Conservation (phyloP, 2,329 filamentous ascomycete genomes). For the Beauveria medogensis region DNA sequence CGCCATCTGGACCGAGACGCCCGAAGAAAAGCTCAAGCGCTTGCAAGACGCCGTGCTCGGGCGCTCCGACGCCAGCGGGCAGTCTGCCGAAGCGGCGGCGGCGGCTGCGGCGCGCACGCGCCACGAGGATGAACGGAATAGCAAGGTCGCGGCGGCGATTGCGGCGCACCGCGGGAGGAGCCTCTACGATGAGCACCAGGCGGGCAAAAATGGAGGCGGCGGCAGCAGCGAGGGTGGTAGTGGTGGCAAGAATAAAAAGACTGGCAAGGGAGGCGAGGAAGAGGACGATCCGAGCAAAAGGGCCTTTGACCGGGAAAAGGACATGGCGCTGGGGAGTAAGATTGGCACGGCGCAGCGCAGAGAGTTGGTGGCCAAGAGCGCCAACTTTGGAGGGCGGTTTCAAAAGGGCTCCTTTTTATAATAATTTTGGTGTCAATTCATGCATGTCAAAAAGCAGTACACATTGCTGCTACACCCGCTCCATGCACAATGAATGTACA, state of each 20-base stretch:
- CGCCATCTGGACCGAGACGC: conserved; percentile 85
- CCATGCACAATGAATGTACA: neutral
- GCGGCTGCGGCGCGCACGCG: conserved; percentile 33
- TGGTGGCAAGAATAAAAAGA: conserved; percentile 11
- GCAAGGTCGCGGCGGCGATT: conserved; percentile 39
- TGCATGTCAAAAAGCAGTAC: neutral
- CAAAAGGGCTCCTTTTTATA: conserved; percentile 62
- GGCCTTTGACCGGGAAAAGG: conserved; percentile 86
- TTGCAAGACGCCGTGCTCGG: conserved; percentile 78
- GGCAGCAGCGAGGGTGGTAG: conserved; percentile 7
- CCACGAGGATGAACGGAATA: conserved; percentile 49
- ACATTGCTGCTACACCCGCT: no score
- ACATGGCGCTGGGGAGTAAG: conserved; percentile 70
- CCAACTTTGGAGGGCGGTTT: conserved; percentile 76
- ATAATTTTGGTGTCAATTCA: neutral
- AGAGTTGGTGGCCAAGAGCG: conserved; percentile 71
- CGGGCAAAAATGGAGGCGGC: conserved; percentile 20
- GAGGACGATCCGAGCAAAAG: conserved; percentile 88
- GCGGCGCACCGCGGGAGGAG: conserved; percentile 49
- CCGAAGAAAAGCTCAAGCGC: conserved; percentile 75
- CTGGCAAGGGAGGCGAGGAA: conserved; percentile 33
- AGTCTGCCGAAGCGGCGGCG: conserved; percentile 30
- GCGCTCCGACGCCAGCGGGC: conserved; percentile 38
- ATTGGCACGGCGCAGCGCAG: conserved; percentile 66
- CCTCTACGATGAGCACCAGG: conserved; percentile 51